A percentile compares a stretch with the other conserved stretches of the same genome.
These are phyloP conservation scores for Monosporascus sp. DNA, from an alignment of 2,329 filamentous ascomycete genomes.

Conservation along the genomic window DNA sequence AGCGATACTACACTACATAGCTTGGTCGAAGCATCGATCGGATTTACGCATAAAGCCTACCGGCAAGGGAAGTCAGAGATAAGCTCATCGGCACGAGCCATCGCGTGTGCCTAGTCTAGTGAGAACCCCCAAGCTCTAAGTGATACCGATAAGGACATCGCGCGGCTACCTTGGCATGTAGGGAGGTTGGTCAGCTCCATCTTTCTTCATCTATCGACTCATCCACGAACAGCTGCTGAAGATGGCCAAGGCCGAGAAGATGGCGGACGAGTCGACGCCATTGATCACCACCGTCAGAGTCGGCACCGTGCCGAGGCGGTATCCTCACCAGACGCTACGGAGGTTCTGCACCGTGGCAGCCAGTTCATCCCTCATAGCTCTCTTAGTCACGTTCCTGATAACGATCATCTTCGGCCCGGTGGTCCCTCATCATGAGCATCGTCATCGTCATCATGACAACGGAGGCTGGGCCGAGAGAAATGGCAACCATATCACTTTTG, in stretches of 20 bases:
- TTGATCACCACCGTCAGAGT: slow-evolving; percentile 60
- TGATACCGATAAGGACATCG: too few species aligned
- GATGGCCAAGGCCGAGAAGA: slow-evolving; percentile 17
- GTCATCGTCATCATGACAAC: slow-evolving; percentile 28
- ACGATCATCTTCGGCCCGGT: slow-evolving; percentile 25
- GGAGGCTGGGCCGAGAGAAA: slow-evolving; percentile 11
- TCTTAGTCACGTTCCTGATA: slow-evolving; percentile 43
- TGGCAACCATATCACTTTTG: slow-evolving; percentile 32
- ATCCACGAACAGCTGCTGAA: neutral
- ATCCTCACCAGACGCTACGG: slow-evolving; percentile 55
- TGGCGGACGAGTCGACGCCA: slow-evolving; percentile 57
- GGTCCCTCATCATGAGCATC: slow-evolving; percentile 18
- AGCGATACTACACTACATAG: too few species aligned
- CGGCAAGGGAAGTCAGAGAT: too few species aligned
- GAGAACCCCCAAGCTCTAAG: too few species aligned
- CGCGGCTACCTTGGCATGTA: too few species aligned
- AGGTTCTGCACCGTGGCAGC: slow-evolving; percentile 62
- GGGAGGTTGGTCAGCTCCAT: neutral
- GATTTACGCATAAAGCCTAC: too few species aligned
- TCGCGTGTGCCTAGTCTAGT: too few species aligned
- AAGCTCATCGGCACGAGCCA: too few species aligned
- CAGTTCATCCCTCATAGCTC: slow-evolving; percentile 47
- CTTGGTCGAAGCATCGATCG: too few species aligned
- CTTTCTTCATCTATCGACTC: neutral
- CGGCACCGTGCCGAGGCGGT: slow-evolving; percentile 46